These are phyloP conservation scores for Heliocybe sulcata DNA, from an alignment of 1,284 basidiomycete genomes.

Conservation along the genomic window DNA sequence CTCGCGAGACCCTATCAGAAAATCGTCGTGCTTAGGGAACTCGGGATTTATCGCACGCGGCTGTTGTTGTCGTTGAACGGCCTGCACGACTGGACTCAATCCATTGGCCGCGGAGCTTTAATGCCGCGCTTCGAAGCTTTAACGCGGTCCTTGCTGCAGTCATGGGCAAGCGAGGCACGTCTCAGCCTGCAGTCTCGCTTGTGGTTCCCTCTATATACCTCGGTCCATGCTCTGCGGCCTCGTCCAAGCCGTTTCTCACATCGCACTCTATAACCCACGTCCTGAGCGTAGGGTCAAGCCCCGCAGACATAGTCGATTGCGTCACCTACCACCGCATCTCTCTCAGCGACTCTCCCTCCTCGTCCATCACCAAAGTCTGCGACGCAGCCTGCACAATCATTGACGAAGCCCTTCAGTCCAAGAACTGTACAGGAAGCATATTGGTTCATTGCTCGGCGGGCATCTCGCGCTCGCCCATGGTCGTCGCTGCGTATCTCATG, in stretches of 20 bases:
- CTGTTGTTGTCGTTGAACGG: not conserved
- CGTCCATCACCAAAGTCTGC: slow-evolving; percentile 17
- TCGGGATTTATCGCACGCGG: not conserved
- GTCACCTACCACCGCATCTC: slow-evolving; percentile 27
- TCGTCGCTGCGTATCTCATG: slow-evolving; percentile 49
- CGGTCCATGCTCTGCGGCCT: slow-evolving; percentile 16
- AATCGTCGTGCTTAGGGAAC: not conserved
- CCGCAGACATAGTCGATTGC: slow-evolving; percentile 15
- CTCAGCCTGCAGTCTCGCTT: not conserved
- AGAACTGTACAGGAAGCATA: slow-evolving; percentile 29
- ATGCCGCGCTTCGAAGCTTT: not conserved
- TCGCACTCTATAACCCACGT: slow-evolving; percentile 25
- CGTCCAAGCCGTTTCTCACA: slow-evolving; percentile 11
- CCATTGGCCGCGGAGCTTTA: not conserved
- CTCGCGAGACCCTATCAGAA: not conserved
- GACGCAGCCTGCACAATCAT: slow-evolving; percentile 23
- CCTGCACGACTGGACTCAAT: not conserved
- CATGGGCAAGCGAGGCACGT: not conserved
- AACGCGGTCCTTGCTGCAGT: not conserved
- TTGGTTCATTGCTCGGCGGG: slow-evolving; percentile 49
- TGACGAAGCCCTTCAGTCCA: slow-evolving; percentile 15
- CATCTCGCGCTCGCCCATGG: slow-evolving; percentile 39
- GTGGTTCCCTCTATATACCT: slow-evolving; percentile 13
- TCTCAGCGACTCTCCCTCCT: slow-evolving; percentile 21
- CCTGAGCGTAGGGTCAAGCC: slow-evolving; percentile 27